Evolutionary conservation across 176 grass and related monocot species (phyloP), one percentile per base, ranked within the genome.

Genomic region (Phoenix roebelenii): DNA sequence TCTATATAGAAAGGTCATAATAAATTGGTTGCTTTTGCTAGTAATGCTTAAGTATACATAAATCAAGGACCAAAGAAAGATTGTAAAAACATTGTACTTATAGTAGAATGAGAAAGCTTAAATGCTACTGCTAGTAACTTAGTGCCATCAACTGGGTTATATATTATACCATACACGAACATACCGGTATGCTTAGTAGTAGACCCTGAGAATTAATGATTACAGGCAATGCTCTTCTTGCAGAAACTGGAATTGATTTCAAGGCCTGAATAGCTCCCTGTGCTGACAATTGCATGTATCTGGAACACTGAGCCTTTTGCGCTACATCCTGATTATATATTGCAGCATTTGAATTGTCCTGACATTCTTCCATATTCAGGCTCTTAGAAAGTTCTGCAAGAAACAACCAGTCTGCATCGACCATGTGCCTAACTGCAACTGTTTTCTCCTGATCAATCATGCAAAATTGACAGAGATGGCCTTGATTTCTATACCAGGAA

Each of bases 351-450:
- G 20, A 39, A 64, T 52, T 18, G 61, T 55, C 51, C 4, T 54
- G 24, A 23, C 32, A 64, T 28, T 74, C 75, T 78, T 77, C 58
- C 25, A 75, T 16, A 64, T 35, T 32, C 30, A 7, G 23, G 23
- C 50, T 77, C 64, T 67, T 79, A 76, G 69, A 87, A 69, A 85
- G 48, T 69, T 77, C 64, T 25, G 68, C 67, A 70, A 96, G 86
- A 80, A 87, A 96, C 72, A 96, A 71, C 91, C 91, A 90, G 57
- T 90, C 91, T 1, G 64, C 56, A 76, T 96, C 91, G 59, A 81
- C 66, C 86, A 96, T 87, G 72, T 72, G 80, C 18, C 91, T 75
- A 72, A 96, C 23, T 69, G 55, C 20, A 18, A 87, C 18, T 59
- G 70, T 65, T 70, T 12, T 74, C 9, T 82, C 77, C 23, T 60